Evolutionary conservation across 768 basidiomycete species (phyloP), one percentile per base, ranked within the genome.

Genomic region (Auricularia heimuer): DNA sequence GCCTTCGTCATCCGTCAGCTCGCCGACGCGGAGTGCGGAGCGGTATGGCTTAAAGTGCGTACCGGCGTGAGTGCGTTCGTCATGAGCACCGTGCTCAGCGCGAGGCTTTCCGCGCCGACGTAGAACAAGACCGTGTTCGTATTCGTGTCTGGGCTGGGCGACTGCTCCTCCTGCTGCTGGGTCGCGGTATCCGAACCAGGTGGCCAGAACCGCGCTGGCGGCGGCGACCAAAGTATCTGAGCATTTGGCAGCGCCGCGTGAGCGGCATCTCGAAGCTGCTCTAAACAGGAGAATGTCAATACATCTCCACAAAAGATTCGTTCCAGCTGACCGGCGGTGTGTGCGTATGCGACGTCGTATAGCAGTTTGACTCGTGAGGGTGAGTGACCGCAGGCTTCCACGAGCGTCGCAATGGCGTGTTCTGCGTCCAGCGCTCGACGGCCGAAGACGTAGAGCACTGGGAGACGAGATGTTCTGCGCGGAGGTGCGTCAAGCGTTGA

Each of bases 371-470:
- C 75, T 3, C 76, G 73, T n/a, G 74, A 68, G 33, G 66, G 39
- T 45, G 39, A 12, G 29, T 36, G 63, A 29, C 64, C 68, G 36
- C 62, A 64, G 47, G 77, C 68, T 18, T 73, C 71, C 18, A 75
- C 62, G 14, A 90, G 68, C 54, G 77, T 73, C 12, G 73, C 68
- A 10, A 80, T 76, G 67, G 86, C 89, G 65, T 79, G 72, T 3
- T 78, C 73, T 1, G 83, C 73, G 67, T 92, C 84, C 39, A 97
- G 74, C 0, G 75, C 67, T 65, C 86, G 85, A 69, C 87, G 86
- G 0, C 93, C 93, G 71, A 98, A 94, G 42, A 98, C 85, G 73
- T 96, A 98, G 37, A 94, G 83, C 2, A 94, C 90, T 0, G 95
- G 94, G 0, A 98, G 75, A 16, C 94, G 85, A 29, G 90, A 91